Evolutionary conservation across 2,329 filamentous ascomycete species (phyloP), one percentile per base, ranked within the genome.

Genomic region (Ophiocordyceps camponoti-floridani): DNA sequence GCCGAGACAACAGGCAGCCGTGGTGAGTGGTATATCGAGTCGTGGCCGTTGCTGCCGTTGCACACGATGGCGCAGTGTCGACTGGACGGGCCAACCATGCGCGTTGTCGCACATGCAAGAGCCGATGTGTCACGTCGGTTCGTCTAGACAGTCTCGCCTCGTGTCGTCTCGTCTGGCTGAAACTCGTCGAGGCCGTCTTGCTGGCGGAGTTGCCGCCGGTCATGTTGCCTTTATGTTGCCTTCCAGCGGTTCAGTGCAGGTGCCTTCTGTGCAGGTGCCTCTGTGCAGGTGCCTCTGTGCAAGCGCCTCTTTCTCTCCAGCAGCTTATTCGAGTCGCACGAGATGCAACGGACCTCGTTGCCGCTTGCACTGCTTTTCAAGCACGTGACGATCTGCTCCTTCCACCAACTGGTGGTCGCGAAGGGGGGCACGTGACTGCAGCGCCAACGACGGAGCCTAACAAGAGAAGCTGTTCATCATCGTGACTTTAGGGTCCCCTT

Each of bases 1-100:
- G 35, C 35, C 35, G 35, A 37, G 35, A 37, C 35, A 37, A 30
- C 12, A 30, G 28, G 28, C 12, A 30, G 28, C 9, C 28, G 8
- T 10, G 28, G 28, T 30, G 12, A 7, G 6, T 4, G 14, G 33
- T 35, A n/a, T n/a, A 8, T 8, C 7, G 14, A 9, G 7, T 8
- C 9, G 16, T 16, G 9, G 10, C 23, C 18, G 38, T 23, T 40
- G 38, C 12, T 40, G 10, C 18, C 19, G 45, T 40, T 16, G 14
- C 40, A 42, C 40, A 46, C 43, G 40, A 46, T 44, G 33, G 40
- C 40, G 40, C 45, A 42, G 14, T 37, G 35, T 37, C 35, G 35
- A 37, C 16, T 37, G 35, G 35, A 37, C 35, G 35, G 5, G 28
- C 8, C 35, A 8, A 37, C 35, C 14, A 37, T 14, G 14, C 35